Base-by-base conservation (phyloP, 176 grass and related monocot genomes). In the Juncus effusus region DNA sequence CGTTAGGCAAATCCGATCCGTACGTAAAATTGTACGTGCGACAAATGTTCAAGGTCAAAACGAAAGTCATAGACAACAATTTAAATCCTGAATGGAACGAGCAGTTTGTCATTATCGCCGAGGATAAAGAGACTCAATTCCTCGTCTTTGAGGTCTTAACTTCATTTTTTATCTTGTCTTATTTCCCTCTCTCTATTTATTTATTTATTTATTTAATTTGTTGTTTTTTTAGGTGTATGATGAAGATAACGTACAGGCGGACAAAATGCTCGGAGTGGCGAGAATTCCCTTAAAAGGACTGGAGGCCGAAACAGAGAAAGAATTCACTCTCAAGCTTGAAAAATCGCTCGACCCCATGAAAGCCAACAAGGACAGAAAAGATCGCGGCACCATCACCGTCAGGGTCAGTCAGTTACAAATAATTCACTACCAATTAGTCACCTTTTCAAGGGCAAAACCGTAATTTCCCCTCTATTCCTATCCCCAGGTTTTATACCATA, bases 91-190 rank as follows among this genome's bases (percentile, higher is more conserved):
- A 86, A 86, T 97, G 93, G 93, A 82, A 89, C 58, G 93, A 92
- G 79, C 86, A 67, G 70, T 92, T 97, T 82, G 77, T 86, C 15
- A 60, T 97, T 36, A 74, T 97, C 81, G 78, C 84, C 3, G 93
- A 97, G 76, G 93, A 97, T 70, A 97, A 97, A 74, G 93, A 97
- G 78, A 97, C 93, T 40, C 93, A 92, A 73, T 91, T 62, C 81
- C 54, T 92, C 42, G 81, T 86, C 72, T 78, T 97, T 77, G 87
- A 97, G 87, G 93, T 97, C 85, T 55, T 76, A 76, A 10, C 42
- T 69, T 54, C 54, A 39, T 5, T 54, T 7, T 54, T 10, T 13
- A 52, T 67, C 44, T 16, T 63, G 42, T 41, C 54, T n/a, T 39
- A 10, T 70, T 47, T 70, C 12, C 2, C 44, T 47, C 44, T 47